phyloP scores from a whole-genome alignment of 2,329 filamentous ascomycete genomes.

The Ascochyta viciae-villosae region DNA sequence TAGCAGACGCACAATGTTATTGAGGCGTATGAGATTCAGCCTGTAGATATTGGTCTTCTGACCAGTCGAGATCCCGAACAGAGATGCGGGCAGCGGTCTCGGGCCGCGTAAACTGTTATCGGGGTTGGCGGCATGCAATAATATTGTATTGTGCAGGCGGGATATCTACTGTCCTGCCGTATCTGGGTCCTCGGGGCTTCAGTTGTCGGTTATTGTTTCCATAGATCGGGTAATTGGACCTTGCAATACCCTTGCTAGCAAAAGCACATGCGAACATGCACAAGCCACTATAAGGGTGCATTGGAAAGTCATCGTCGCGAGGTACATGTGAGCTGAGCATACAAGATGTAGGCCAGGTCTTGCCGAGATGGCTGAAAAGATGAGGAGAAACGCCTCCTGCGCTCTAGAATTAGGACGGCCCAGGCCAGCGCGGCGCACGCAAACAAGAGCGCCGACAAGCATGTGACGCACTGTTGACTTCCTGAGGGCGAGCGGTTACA shows the following conservation, averaged over 20 bases:
- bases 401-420: background rate
- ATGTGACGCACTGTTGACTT: background rate
- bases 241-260: background rate
- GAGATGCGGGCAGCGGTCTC: background rate
- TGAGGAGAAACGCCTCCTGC: background rate
- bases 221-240: background rate
- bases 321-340: background rate
- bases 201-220: background rate
- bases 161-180: background rate
- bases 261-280: background rate
- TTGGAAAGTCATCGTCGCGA: background rate
- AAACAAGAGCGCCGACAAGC: background rate
- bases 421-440: background rate
- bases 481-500: background rate
- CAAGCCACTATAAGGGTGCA: too few relatives aligned
- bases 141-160: background rate
- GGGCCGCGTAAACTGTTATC: background rate
- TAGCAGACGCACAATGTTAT: background rate
- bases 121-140: background rate
- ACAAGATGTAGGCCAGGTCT: background rate
- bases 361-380: background rate
- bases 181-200: background rate
- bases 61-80: background rate
- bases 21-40: background rate
- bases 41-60: background rate